Conservation (phyloP, 306 rosid species). For the Boehmeria nivea region DNA sequence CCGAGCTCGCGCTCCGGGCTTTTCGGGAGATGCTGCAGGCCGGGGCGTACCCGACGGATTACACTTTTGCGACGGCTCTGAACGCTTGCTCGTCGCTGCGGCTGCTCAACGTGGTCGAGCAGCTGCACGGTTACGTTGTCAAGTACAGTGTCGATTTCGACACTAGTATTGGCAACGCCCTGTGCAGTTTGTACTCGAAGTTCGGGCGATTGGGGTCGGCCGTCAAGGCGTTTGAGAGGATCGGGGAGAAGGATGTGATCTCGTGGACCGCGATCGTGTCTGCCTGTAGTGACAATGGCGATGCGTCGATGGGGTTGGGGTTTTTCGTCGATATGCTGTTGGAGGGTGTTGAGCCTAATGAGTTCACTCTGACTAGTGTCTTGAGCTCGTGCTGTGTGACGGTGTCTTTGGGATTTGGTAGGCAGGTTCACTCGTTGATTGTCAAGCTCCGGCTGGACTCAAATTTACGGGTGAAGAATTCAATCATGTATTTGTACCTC, state of each 20-base stretch:
- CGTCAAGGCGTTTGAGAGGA: constrained; percentile 49
- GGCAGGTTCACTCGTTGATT: constrained; percentile 56
- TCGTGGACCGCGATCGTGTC: constrained; percentile 81
- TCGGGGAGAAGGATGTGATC: constrained; percentile 60
- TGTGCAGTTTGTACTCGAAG: constrained; percentile 81
- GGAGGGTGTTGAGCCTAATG: constrained; percentile 60
- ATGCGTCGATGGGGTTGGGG: constrained; percentile 45
- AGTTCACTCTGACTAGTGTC: constrained; percentile 60
- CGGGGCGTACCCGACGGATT: constrained; percentile 63
- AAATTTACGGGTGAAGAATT: constrained; percentile 51
- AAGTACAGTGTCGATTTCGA: constrained; percentile 58
- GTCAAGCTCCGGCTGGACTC: constrained; percentile 54
- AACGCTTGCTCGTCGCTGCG: constrained; percentile 58
- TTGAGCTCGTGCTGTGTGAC: constrained; percentile 68
- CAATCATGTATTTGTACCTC: constrained; percentile 62
- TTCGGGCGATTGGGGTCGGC: constrained; percentile 43
- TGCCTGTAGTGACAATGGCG: constrained; percentile 65
- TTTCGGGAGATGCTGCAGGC: constrained; percentile 64
- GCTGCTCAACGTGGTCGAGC: constrained; percentile 49
- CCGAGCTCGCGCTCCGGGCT: constrained; percentile 41
- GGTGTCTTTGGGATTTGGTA: constrained; percentile 45
- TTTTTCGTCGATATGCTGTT: constrained; percentile 56
- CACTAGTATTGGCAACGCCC: constrained; percentile 71
- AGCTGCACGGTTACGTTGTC: constrained; percentile 66
- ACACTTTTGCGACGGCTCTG: constrained; percentile 56